A percentile compares a stretch with the other conserved stretches of the same genome.
Evolutionary conservation across 2,329 filamentous ascomycete genomes (phyloP).

Genomic region (Penicillium sp.): DNA sequence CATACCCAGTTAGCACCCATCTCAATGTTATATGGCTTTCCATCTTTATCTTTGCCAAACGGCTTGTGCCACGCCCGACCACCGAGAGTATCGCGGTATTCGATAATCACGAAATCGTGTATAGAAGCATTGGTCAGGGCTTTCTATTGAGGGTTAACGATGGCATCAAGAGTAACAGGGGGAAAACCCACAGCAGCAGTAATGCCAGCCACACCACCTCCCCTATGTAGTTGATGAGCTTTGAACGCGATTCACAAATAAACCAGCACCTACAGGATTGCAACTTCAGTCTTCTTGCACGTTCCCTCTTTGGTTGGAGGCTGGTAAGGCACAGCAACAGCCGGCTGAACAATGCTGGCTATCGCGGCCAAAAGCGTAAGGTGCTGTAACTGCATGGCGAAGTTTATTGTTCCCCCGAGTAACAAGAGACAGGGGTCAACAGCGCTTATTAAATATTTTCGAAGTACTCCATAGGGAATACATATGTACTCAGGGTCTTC

Average conservation of each 20-base stretch:
- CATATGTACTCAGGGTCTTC: too few relatives aligned
- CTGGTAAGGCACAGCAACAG: conserved; percentile 16
- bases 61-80: conserved; percentile 19
- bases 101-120: conserved; percentile 23
- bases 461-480: too few relatives aligned
- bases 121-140: conserved; percentile 23
- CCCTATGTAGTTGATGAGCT: conserved; percentile 13
- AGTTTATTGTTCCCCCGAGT: background rate
- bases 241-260: background rate
- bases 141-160: conserved; percentile 15
- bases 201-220: conserved; percentile 24
- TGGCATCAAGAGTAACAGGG: background rate
- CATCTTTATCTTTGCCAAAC: conserved; percentile 18
- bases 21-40: conserved; percentile 19
- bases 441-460: background rate
- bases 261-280: conserved; percentile 17
- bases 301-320: conserved; percentile 11
- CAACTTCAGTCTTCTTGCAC: conserved; percentile 25
- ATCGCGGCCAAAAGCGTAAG: conserved; percentile 18
- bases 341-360: conserved; percentile 12
- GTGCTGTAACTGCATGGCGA: conserved; percentile 17
- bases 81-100: conserved; percentile 20
- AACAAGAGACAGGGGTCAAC: background rate
- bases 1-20: conserved; percentile 23
- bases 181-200: conserved; percentile 18